phyloP scores from a whole-genome alignment of 2,329 filamentous ascomycete species.

The Gremmenia infestans region DNA sequence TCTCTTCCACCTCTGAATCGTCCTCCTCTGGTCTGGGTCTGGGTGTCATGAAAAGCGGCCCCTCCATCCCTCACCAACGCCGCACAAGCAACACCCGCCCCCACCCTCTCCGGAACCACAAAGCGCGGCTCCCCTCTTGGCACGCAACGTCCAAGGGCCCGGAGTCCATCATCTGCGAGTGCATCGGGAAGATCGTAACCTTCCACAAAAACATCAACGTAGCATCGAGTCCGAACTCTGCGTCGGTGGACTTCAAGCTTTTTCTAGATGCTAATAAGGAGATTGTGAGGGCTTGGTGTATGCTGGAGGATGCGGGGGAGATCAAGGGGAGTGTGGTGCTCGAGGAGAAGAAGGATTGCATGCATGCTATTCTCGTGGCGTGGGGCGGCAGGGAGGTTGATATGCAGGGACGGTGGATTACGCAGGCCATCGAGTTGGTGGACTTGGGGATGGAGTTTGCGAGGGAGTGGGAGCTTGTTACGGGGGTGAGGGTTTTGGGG shows the following conservation, averaged over 20 bases:
- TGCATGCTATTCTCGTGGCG: conserved; percentile 4
- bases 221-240: background rate
- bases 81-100: background rate
- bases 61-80: background rate
- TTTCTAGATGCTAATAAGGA: conserved; percentile 8
- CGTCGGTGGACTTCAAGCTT: background rate
- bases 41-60: background rate
- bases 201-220: background rate
- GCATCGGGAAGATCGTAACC: background rate
- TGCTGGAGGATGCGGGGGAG: background rate
- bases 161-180: conserved; percentile 1
- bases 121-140: background rate
- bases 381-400: background rate
- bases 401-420: background rate
- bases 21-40: background rate
- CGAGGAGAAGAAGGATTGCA: background rate
- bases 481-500: background rate
- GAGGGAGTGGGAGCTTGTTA: conserved; percentile 3
- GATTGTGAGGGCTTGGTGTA: conserved; percentile 6
- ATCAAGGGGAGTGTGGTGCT: background rate
- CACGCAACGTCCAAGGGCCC: background rate
- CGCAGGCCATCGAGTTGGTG: background rate
- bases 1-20: background rate
- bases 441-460: background rate
- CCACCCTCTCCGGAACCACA: background rate